These are phyloP conservation scores for Russula vinacea DNA, from an alignment of 768 basidiomycete genomes.

Conservation along the genomic window DNA sequence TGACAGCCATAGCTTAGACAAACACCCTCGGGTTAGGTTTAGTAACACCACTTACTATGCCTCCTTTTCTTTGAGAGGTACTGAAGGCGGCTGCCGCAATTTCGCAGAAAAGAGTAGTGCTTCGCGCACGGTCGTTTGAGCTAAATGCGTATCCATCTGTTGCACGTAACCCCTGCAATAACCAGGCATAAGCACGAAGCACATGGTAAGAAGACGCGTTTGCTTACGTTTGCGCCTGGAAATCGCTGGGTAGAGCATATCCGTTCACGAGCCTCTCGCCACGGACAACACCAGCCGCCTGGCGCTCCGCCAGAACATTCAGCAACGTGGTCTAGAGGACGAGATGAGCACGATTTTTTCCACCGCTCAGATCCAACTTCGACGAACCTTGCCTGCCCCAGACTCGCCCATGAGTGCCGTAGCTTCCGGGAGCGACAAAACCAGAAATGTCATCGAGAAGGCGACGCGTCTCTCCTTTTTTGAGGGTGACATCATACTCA, in stretches of 20 bases:
- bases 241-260: constrained; percentile 45
- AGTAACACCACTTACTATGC: constrained; percentile 54
- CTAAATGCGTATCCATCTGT: constrained; percentile 79
- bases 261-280: constrained; percentile 49
- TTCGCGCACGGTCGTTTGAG: constrained; percentile 74
- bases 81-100: constrained; percentile 67
- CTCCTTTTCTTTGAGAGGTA: constrained; percentile 68
- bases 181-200: constrained; percentile 16
- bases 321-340: constrained; percentile 45
- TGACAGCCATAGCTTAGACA: not conserved
- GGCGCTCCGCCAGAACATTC: constrained; percentile 47
- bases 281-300: constrained; percentile 39
- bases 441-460: constrained; percentile 75
- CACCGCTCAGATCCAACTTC: not conserved
- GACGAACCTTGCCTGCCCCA: constrained; percentile 46
- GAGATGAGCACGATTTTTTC: not conserved
- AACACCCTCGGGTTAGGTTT: not conserved
- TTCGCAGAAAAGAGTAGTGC: constrained; percentile 77
- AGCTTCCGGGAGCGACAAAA: constrained; percentile 74
- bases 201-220: constrained; percentile 39
- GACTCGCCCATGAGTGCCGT: constrained; percentile 74
- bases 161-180: constrained; percentile 71
- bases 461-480: constrained; percentile 42
- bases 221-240: constrained; percentile 53
- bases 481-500: constrained; percentile 59